Conservation (phyloP, 164 flowering plant species). For the Chimonanthus salicifolius region DNA sequence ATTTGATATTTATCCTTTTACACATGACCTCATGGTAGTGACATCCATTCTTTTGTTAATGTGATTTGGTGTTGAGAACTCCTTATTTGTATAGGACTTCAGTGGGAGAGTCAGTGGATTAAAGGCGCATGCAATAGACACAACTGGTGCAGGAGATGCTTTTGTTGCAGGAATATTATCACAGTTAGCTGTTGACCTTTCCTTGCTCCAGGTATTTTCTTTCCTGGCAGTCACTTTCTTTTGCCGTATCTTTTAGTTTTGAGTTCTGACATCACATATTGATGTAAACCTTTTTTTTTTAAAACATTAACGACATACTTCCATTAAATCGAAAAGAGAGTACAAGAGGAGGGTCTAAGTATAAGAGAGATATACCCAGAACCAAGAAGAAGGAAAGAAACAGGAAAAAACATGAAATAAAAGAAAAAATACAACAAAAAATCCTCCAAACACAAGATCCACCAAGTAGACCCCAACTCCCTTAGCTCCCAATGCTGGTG, state of each 20-base stretch:
- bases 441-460: no score
- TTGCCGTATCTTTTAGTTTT: neutral
- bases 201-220: conserved; percentile 68
- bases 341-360: no score
- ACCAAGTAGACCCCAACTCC: no score
- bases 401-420: no score
- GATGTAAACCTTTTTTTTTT: neutral
- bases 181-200: conserved; percentile 60
- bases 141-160: conserved; percentile 99
- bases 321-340: no score
- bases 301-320: no score
- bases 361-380: no score
- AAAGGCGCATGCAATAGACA: conserved; percentile 81
- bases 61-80: neutral
- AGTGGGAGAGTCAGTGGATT: conserved; percentile 73
- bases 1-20: neutral
- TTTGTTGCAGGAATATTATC: conserved; percentile 90
- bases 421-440: no score
- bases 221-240: neutral
- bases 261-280: neutral
- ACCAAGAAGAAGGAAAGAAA: no score
- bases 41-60: neutral
- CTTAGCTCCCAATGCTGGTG: no score
- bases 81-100: conserved; percentile 48
- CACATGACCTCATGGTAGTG: neutral